phyloP scores from a whole-genome alignment of 768 basidiomycete genomes.

The Leucosporidium yakuticum region DNA sequence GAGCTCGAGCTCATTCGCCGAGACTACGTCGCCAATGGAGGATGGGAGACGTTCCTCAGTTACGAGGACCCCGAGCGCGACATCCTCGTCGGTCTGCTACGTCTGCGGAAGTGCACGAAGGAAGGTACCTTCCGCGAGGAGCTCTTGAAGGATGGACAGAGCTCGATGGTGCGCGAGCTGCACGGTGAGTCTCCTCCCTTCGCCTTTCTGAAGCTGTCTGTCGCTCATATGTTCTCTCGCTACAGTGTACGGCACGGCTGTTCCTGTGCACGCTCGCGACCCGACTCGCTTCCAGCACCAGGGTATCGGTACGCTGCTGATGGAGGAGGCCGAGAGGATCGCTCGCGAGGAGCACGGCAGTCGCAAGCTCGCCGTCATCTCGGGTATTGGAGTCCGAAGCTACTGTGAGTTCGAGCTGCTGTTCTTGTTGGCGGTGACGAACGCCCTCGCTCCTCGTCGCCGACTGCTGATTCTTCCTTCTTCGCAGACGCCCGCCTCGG shows the following conservation, averaged over 20 bases:
- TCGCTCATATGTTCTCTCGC: conserved; percentile 18
- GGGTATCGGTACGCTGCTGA: conserved; percentile 93
- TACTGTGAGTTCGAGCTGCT: conserved; percentile 54
- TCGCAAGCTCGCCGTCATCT: conserved; percentile 92
- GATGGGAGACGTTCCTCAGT: conserved; percentile 98
- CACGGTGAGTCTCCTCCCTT: conserved; percentile 47
- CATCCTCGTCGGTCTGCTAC: conserved; percentile 86
- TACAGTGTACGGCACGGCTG: conserved; percentile 88
- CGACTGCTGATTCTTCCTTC: background rate
- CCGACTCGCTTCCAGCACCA: conserved; percentile 59
- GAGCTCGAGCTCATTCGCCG: conserved; percentile 89
- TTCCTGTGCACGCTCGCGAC: conserved; percentile 92
- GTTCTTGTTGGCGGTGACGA: background rate
- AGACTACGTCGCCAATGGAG: conserved; percentile 94
- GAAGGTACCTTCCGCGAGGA: conserved; percentile 96
- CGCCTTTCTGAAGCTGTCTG: background rate
- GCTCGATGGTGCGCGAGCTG: conserved; percentile 88
- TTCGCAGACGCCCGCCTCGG: conserved; percentile 22
- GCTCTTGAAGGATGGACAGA: conserved; percentile 63
- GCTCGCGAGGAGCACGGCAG: conserved; percentile 95
- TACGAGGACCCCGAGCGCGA: conserved; percentile 98
- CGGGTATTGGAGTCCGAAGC: conserved; percentile 92
- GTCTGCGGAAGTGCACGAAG: conserved; percentile 80
- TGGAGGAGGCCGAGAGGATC: conserved; percentile 99
- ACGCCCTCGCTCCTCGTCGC: background rate